Conservation (phyloP, 768 basidiomycete species). For the Leucosporidium scottii region DNA sequence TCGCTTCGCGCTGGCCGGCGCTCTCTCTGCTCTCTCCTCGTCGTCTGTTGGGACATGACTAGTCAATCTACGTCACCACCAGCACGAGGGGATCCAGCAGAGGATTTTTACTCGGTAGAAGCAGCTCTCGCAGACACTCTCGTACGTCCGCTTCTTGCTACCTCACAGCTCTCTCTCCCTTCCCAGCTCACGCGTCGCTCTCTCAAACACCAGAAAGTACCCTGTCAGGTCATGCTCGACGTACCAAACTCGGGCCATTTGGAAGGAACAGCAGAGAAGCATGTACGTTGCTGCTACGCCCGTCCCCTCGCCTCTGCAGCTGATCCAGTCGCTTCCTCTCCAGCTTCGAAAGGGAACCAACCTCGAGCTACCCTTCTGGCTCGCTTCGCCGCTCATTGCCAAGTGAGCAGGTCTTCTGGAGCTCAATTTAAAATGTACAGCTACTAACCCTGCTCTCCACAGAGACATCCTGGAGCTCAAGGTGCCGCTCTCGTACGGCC, state of each 20-base stretch:
- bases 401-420: slow-evolving; percentile 11
- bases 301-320: neutral
- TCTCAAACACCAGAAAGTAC: slow-evolving; percentile 26
- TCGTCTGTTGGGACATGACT: too few relatives aligned
- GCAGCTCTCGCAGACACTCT: too few relatives aligned
- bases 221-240: slow-evolving; percentile 31
- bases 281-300: slow-evolving; percentile 21
- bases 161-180: too few relatives aligned
- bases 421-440: too few relatives aligned
- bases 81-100: too few relatives aligned
- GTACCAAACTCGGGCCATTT: slow-evolving; percentile 36
- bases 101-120: too few relatives aligned
- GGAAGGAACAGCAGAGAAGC: slow-evolving; percentile 34
- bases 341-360: slow-evolving; percentile 32
- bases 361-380: slow-evolving; percentile 38
- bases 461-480: slow-evolving; percentile 34
- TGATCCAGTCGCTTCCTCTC: neutral
- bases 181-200: too few relatives aligned
- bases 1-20: too few relatives aligned
- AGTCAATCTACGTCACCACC: too few relatives aligned
- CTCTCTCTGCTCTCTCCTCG: too few relatives aligned
- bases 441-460: neutral
- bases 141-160: too few relatives aligned
- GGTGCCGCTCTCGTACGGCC: slow-evolving; percentile 33
- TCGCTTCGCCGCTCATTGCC: slow-evolving; percentile 30